Evolutionary conservation across 805 yeast genomes (phyloP).

Genomic region (Isabelozyma heimii): DNA sequence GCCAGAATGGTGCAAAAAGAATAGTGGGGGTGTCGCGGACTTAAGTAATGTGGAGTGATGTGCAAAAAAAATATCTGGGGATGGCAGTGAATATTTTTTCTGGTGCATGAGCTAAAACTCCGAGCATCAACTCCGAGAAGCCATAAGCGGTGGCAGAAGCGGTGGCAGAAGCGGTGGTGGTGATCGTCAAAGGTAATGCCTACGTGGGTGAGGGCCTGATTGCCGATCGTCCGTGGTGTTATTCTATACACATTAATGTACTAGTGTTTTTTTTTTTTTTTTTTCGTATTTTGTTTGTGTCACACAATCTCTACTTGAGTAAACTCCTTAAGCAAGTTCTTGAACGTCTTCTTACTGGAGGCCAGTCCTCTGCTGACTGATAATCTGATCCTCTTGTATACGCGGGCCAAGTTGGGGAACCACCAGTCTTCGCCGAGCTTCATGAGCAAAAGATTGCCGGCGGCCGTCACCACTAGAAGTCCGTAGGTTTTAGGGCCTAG

Average conservation of each 20-base stretch:
- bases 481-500: slow-evolving; percentile 43
- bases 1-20: background rate
- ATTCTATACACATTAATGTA: too few species aligned
- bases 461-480: slow-evolving; percentile 46
- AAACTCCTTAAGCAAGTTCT: slow-evolving; percentile 21
- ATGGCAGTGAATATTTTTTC: too few species aligned
- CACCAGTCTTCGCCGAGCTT: slow-evolving; percentile 43
- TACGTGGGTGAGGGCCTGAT: too few species aligned
- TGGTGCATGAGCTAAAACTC: too few species aligned
- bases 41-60: background rate
- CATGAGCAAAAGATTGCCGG: slow-evolving; percentile 49
- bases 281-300: background rate
- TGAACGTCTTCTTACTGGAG: slow-evolving; percentile 38
- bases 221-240: too few species aligned
- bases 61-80: too few species aligned
- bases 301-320: background rate
- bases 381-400: slow-evolving; percentile 25
- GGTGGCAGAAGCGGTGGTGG: too few species aligned
- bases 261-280: too few species aligned
- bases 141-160: too few species aligned
- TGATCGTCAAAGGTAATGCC: too few species aligned
- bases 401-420: slow-evolving; percentile 39
- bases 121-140: too few species aligned
- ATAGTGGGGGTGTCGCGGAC: background rate
- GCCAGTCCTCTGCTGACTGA: slow-evolving; percentile 21